Evolutionary conservation across 1,284 basidiomycete species (phyloP), one percentile per base, ranked within the genome.

Genomic region (Leccinum subrobustum): DNA sequence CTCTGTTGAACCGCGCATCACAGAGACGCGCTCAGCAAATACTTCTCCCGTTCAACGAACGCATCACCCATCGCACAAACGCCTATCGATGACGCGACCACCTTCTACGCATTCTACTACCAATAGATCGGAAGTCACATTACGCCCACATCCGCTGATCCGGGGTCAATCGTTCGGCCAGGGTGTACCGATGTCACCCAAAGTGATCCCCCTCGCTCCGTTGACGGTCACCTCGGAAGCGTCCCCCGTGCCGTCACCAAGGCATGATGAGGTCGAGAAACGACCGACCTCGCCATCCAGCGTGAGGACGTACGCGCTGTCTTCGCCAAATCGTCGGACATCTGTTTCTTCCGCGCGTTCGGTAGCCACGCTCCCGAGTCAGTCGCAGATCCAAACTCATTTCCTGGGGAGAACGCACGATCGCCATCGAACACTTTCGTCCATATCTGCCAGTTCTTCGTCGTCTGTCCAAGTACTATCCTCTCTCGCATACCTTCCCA

Each of bases 131-230:
- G 71, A 75, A 16, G 69, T 64, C 12, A 62, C 76, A 23, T 74
- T 88, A 56, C 85, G 87, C 20, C 88, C 87, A 1, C 89, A 91
- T 69, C 89, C 89, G 6, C 79, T 91, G 56, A 89, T 91, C 64
- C 85, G 89, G 58, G 88, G 87, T 8, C 80, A 86, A 64, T 89
- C 89, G 0, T 84, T 81, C 61, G 83, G 85, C 9, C 79, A 81
- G 59, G 59, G 64, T 44, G 51, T 64, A 23, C 63, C 73, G 2
- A 64, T 64, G 73, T 68, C 68, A 54, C 61, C 79, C 59, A 85
- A 83, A 70, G 81, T 84, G 35, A 73, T 80, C 1, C 82, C 86
- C 42, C 78, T 89, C 18, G 79, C 84, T n/a, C 86, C 88, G 31
- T 75, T 89, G 52, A 83, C 86, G 0, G 81, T 86, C 44, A 82